Conservation (phyloP, 2,329 filamentous ascomycete genomes). For the Claviceps maximensis region DNA sequence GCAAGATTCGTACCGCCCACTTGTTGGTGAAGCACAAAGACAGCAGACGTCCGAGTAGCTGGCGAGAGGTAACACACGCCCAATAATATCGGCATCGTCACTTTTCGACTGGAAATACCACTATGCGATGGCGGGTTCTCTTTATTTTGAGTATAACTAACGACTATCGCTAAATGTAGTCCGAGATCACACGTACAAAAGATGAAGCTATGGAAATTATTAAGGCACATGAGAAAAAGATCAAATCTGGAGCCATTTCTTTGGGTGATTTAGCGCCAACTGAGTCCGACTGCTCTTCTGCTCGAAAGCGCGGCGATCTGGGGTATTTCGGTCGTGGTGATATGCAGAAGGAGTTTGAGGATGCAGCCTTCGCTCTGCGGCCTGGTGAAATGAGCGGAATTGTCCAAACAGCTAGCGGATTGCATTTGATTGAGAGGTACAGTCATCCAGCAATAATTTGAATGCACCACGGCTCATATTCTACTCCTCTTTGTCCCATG, state of each 20-base stretch:
- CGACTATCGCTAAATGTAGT: slow-evolving; percentile 20
- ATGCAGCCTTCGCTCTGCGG: slow-evolving; percentile 82
- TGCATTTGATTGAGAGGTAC: slow-evolving; percentile 93
- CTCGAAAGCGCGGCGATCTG: slow-evolving; percentile 84
- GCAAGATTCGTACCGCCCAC: slow-evolving; percentile 89
- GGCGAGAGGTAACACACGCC: slow-evolving; percentile 51
- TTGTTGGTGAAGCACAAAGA: slow-evolving; percentile 86
- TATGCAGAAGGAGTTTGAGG: slow-evolving; percentile 99
- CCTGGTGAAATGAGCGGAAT: slow-evolving; percentile 76
- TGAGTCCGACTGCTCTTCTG: slow-evolving; percentile 93
- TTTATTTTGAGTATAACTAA: background rate
- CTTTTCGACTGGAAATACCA: accelerated
- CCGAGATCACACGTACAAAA: slow-evolving; percentile 75
- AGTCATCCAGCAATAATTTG: slow-evolving; percentile 4
- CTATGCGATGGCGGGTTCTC: background rate
- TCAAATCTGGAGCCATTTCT: slow-evolving; percentile 52
- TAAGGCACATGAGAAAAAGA: slow-evolving; percentile 59
- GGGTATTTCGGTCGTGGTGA: slow-evolving; percentile 90
- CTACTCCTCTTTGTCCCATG: background rate
- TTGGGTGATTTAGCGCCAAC: slow-evolving; percentile 75
- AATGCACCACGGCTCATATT: background rate
- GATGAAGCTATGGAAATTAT: slow-evolving; percentile 76
- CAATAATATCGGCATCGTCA: background rate
- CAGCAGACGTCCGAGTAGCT: slow-evolving; percentile 80
- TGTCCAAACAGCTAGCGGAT: slow-evolving; percentile 82